Percentiles rank a stretch among this genome's conserved stretches.
Conservation (phyloP, 371 early-diverging fungal genomes). For the Syncephalis fuscata region DNA sequence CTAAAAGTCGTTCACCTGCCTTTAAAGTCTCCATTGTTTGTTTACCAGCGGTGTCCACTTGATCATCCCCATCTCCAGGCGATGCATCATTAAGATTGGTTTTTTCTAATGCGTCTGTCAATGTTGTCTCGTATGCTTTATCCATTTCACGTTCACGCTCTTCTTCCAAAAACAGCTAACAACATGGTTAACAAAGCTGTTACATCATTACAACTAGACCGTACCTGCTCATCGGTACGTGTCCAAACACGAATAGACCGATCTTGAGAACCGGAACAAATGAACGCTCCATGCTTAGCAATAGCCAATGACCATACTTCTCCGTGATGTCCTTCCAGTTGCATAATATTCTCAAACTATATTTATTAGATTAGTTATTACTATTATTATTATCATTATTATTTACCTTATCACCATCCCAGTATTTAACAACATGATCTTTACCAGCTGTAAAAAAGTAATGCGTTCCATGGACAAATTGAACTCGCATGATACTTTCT, state of each 20-base stretch:
- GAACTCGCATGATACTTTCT: conserved; percentile 71
- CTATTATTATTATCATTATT: background rate
- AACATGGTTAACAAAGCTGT: conserved; percentile 1
- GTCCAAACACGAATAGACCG: conserved; percentile 87
- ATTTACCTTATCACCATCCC: conserved; percentile 87
- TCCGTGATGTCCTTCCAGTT: conserved; percentile 76
- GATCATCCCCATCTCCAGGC: conserved; percentile 27
- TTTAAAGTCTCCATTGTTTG: conserved; percentile 81
- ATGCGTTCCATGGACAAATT: conserved; percentile 86
- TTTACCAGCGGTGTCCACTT: conserved; percentile 59
- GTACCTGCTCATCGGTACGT: conserved; percentile 80
- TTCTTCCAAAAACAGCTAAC: conserved; percentile 75
- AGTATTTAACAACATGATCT: conserved; percentile 83
- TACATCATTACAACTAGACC: no score
- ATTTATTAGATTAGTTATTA: no score
- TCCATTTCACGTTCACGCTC: conserved; percentile 90
- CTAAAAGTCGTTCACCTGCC: conserved; percentile 81
- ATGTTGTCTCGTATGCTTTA: conserved; percentile 60
- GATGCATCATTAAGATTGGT: conserved; percentile 24
- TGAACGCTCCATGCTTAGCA: conserved; percentile 67
- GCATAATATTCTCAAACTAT: conserved; percentile 83
- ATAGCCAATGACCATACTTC: conserved; percentile 88
- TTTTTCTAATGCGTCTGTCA: conserved; percentile 48
- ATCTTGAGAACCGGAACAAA: conserved; percentile 81
- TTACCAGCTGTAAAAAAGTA: conserved; percentile 83